These are phyloP conservation scores for Cymbopogon citratus DNA, from an alignment of 176 grass and related monocot species.

Conservation along the genomic window DNA sequence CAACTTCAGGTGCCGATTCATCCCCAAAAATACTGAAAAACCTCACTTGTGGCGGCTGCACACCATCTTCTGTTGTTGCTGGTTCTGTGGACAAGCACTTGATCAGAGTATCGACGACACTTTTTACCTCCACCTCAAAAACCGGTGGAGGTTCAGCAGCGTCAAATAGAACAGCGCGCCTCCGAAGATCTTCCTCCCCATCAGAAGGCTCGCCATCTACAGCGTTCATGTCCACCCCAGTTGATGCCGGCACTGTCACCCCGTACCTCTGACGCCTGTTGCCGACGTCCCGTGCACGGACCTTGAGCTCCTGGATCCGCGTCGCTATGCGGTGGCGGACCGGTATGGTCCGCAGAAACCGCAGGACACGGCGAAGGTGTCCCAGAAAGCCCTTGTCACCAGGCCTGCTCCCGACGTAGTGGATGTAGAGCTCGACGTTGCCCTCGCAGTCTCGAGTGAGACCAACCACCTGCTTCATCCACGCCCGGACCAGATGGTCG, in stretches of 20 bases:
- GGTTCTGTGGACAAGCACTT: neutral
- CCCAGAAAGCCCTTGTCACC: no score
- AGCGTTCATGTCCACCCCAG: neutral
- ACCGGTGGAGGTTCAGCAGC: neutral
- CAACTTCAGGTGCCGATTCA: no score
- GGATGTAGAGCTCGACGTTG: neutral
- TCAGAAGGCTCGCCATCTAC: neutral
- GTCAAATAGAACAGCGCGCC: neutral
- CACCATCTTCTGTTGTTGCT: neutral
- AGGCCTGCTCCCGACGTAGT: neutral
- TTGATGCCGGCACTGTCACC: neutral
- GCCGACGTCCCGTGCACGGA: neutral
- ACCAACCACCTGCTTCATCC: neutral
- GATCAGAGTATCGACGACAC: neutral
- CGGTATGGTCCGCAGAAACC: neutral
- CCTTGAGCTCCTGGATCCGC: constrained; percentile 22
- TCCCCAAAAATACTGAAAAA: neutral
- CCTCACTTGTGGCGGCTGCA: neutral
- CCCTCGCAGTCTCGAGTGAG: neutral
- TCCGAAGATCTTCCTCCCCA: no score
- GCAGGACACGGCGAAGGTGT: neutral
- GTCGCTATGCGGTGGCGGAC: neutral
- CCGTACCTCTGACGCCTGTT: neutral
- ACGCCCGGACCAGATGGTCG: neutral
- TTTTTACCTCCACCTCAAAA: neutral